A percentile compares a stretch with the other conserved stretches of the same genome.
These are phyloP conservation scores for Elaeagnus macrophylla DNA, from an alignment of 306 rosid genomes.

Conservation along the genomic window DNA sequence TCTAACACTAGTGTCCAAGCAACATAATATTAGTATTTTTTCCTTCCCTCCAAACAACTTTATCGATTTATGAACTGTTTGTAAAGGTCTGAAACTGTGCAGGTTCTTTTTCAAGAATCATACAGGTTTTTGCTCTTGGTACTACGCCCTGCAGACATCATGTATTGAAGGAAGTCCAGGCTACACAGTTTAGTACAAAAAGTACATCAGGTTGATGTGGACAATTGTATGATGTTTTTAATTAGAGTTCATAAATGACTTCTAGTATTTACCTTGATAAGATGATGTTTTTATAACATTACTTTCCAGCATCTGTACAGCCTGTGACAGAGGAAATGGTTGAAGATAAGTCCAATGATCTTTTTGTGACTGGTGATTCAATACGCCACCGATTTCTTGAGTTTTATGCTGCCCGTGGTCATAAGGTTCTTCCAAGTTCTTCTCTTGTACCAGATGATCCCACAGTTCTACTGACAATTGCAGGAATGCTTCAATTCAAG, in stretches of 20 bases:
- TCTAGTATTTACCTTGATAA: conserved; percentile 6
- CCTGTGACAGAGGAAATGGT: conserved; percentile 30
- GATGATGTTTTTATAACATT: conserved; percentile 15
- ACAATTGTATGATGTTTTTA: conserved; percentile 18
- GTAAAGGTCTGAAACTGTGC: conserved; percentile 14
- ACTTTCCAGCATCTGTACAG: conserved; percentile 47
- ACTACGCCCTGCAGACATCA: conserved; percentile 11
- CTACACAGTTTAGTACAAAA: conserved; percentile 23
- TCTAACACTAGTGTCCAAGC: neutral
- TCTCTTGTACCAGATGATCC: conserved; percentile 94
- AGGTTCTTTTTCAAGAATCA: conserved; percentile 28
- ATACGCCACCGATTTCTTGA: conserved; percentile 54
- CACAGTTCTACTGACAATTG: conserved; percentile 84
- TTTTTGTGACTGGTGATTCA: conserved; percentile 58
- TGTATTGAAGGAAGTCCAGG: conserved; percentile 13
- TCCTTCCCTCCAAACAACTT: neutral
- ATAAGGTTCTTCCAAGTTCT: conserved; percentile 77
- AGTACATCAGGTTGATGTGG: conserved; percentile 37
- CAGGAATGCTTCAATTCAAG: conserved; percentile 97
- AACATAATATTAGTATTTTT: neutral
- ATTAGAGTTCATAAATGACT: conserved; percentile 3
- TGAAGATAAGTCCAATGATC: conserved; percentile 30
- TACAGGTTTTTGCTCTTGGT: conserved; percentile 21
- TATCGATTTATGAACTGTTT: conserved; percentile 2
- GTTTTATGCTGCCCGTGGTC: conserved; percentile 78